Evolutionary conservation across 1,284 basidiomycete species (phyloP).

Genomic region (Tylopilus sp.): DNA sequence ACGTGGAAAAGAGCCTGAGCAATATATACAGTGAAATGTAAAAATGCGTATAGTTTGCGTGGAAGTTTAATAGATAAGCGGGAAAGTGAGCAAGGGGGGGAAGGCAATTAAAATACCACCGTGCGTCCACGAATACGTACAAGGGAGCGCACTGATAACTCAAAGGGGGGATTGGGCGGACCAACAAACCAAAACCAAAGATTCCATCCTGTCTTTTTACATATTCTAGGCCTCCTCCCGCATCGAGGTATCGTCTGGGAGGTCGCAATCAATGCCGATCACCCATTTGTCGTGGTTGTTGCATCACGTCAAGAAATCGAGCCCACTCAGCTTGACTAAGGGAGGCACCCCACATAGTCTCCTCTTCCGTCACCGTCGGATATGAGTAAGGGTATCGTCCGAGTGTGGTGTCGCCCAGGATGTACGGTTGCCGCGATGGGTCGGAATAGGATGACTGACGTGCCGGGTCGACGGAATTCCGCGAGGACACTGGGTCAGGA

Average conservation of each 20-base stretch:
- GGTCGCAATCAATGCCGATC: constrained; percentile 28
- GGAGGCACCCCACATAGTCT: constrained; percentile 56
- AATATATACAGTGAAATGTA: constrained; percentile 24
- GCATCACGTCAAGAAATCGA: constrained; percentile 46
- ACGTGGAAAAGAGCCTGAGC: constrained; percentile 3
- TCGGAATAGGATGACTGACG: constrained; percentile 29
- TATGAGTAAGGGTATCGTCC: constrained; percentile 35
- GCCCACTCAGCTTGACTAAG: constrained; percentile 58
- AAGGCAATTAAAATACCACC: constrained; percentile 8
- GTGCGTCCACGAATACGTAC: constrained; percentile 29
- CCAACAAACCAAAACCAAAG: constrained; percentile 21
- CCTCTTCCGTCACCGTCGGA: constrained; percentile 41
- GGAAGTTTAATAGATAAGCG: constrained; percentile 13
- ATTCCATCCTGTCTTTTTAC: constrained; percentile 33
- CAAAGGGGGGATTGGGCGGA: constrained; percentile 9
- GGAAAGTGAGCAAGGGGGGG: constrained; percentile 2
- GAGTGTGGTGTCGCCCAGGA: constrained; percentile 24
- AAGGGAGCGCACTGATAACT: constrained; percentile 17
- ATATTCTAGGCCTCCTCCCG: constrained; percentile 19
- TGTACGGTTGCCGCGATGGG: constrained; percentile 28
- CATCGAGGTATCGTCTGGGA: constrained; percentile 12
- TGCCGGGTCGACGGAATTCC: constrained; percentile 21
- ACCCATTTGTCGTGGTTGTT: constrained; percentile 35
- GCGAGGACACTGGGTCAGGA: constrained; percentile 26
- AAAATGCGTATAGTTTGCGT: constrained; percentile 21